Base-by-base conservation (phyloP, 208 protist genomes). In the Tritrichomonas foetus region DNA sequence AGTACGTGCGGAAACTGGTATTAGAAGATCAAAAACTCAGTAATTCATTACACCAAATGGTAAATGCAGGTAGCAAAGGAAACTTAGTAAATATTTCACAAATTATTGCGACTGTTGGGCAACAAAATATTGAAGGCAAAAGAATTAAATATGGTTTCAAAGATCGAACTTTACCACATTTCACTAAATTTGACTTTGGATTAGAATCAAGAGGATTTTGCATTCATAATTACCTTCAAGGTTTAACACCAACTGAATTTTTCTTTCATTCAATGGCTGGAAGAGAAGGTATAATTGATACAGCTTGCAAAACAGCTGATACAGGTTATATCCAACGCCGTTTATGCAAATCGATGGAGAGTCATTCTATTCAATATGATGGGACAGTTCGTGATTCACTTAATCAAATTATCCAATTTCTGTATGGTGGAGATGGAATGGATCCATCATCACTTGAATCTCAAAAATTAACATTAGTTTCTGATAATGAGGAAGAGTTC, bases 221-320 rank as follows among this genome's bases (percentile, higher is more conserved):
- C 55, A 97, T 97, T 44, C 99, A 99, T 95, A 98, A 97, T 16
- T 99, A 99, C 96, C 96, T 99, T 16, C 95, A 97, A 72, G 99
- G 99, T 30, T 96, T 99, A 41, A 99, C 98, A 49, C 98, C 99
- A 49, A 96, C 97, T 95, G 99, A 99, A 96, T 99, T 99, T 94
- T 99, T 98, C 96, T 99, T 99, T 96, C 99, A 99, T 95, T 98
- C 99, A 39, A 99, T 99, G 98, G 99, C 98, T 84, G 99, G 99
- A 14, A 96, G 98, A 66, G 97, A 99, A 95, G 99, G 99, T 95
- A 96, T 99, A 0, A 99, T 99, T 96, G 99, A 99, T 96, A 99
- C 99, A n/a, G 99, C 99, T 61, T 98, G 99, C 49, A 99, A 99
- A 96, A 99, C 99, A 3, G 97, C 98, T 41, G 98, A 99, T 94